These are phyloP conservation scores for Neofusicoccum laricinum DNA, from an alignment of 2,329 filamentous ascomycete genomes.

Conservation along the genomic window DNA sequence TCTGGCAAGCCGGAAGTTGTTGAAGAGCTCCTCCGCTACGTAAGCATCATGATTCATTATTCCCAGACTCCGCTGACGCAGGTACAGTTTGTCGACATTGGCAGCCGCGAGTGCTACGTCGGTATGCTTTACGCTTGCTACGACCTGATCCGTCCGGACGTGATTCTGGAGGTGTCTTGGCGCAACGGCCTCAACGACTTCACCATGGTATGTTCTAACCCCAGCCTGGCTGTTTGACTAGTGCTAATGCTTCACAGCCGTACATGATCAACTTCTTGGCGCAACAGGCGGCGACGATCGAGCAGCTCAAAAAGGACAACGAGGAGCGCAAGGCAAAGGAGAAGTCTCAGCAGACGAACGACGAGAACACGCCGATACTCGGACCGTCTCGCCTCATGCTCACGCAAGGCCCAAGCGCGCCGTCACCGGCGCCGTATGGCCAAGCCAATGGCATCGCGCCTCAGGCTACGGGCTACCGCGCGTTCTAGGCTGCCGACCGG, in stretches of 20 bases:
- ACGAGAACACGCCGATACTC: slow-evolving; percentile 91
- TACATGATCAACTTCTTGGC: slow-evolving; percentile 99
- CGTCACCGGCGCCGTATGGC: slow-evolving; percentile 66
- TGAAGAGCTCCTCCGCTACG: slow-evolving; percentile 92
- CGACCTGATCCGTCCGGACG: slow-evolving; percentile 88
- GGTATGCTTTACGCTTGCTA: slow-evolving; percentile 99
- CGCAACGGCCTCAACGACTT: slow-evolving; percentile 92
- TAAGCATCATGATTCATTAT: slow-evolving; percentile 57
- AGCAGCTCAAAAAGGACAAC: slow-evolving; percentile 87
- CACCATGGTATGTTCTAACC: slow-evolving; percentile 65
- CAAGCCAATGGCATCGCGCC: slow-evolving; percentile 87
- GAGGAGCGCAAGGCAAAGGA: slow-evolving; percentile 79
- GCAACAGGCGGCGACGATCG: slow-evolving; percentile 84
- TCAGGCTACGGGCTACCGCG: slow-evolving; percentile 67
- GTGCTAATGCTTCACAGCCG: slow-evolving; percentile 47
- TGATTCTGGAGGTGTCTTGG: slow-evolving; percentile 96
- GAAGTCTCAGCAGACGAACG: slow-evolving; percentile 77
- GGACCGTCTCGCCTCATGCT: slow-evolving; percentile 89
- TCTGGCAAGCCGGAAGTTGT: slow-evolving; percentile 89
- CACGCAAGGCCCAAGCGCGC: slow-evolving; percentile 73
- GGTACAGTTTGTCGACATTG: slow-evolving; percentile 91
- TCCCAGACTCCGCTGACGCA: slow-evolving; percentile 31
- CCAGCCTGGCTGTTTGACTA: not conserved
- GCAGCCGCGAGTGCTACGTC: slow-evolving; percentile 98
- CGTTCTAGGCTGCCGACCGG: slow-evolving; percentile 28